phyloP scores from a whole-genome alignment of 2,329 filamentous ascomycete species.

The Colletotrichum sp. region DNA sequence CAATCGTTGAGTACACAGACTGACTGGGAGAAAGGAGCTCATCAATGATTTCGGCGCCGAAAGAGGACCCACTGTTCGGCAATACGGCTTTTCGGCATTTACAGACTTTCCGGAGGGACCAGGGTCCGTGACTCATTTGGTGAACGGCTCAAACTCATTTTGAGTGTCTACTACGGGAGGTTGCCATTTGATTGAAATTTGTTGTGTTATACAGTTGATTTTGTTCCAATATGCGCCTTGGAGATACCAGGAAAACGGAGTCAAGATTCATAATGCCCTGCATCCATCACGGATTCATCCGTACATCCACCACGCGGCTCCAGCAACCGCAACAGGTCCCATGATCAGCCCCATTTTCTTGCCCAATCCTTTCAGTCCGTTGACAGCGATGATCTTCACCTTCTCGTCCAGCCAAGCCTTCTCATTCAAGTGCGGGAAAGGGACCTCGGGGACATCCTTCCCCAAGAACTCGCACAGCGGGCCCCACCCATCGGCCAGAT shows the following conservation, averaged over 20 bases:
- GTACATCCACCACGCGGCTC: neutral
- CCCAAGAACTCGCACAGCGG: conserved; percentile 22
- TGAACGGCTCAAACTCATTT: neutral
- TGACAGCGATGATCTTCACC: neutral
- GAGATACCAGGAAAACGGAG: fast-evolving
- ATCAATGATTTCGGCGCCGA: neutral
- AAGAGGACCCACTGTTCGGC: neutral
- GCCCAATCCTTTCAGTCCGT: neutral
- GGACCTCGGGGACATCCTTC: conserved; percentile 7
- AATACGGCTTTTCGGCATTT: neutral
- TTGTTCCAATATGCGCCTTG: neutral
- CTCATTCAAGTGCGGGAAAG: conserved; percentile 14
- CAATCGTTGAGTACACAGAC: neutral
- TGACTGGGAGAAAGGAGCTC: neutral
- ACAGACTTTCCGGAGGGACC: neutral
- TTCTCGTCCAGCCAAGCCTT: neutral
- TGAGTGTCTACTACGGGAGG: neutral
- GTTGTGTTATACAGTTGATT: neutral
- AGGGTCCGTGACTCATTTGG: neutral
- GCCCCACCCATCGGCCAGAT: conserved; percentile 21
- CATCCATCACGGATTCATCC: neutral
- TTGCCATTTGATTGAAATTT: neutral
- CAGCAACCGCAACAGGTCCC: neutral
- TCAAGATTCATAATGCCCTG: neutral
- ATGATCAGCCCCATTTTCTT: neutral